Evolutionary conservation across 176 grass and related monocot species (phyloP), one percentile per base, ranked within the genome.

Genomic region (Triticum dicoccoides): DNA sequence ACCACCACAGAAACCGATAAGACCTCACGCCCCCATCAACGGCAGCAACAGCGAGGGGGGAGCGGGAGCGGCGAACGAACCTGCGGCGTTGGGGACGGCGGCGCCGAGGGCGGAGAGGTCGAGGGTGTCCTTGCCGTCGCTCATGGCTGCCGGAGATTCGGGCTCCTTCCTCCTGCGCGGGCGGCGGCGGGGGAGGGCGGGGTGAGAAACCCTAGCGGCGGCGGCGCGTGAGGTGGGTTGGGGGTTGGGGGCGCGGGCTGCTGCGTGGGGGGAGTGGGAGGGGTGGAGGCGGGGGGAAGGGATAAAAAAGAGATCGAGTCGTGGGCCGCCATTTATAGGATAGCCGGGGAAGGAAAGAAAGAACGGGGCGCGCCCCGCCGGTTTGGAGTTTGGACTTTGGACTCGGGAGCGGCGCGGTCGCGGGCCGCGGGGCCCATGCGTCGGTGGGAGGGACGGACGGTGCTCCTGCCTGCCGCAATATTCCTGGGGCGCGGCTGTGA

Each of bases 201-300:
- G 54, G 54, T 18, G 65, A 91, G 93, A 93, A 95, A 95, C 93
- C 93, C 91, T 95, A 95, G 91, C 69, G 73, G 84, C 80, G 73
- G 83, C 85, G 56, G 73, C 73, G 73, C 54, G 54, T 59, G 65
- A 69, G 42, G 44, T 10, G 41, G 52, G 44, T 17, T 51, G 66
- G 24, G 52, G 67, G 67, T 9, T 72, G 12, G 66, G 35, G 38
- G 70, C 11, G 59, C 68, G 70, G 54, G 17, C 8, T 23, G 73
- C 41, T 42, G 24, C 38, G 78, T 69, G 65, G 71, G 29, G 18
- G 64, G n/a, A 2, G 69, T 20, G 34, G 51, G 21, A 11, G 68
- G 33, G 18, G 65, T 30, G 81, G 63, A 33, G 82, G 84, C 32
- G 64, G 24, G 45, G 52, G 67, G 91, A 63, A 29, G 85, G 76